Conservation (phyloP, 176 grass and related monocot species). For the Panicum miliaceum region DNA sequence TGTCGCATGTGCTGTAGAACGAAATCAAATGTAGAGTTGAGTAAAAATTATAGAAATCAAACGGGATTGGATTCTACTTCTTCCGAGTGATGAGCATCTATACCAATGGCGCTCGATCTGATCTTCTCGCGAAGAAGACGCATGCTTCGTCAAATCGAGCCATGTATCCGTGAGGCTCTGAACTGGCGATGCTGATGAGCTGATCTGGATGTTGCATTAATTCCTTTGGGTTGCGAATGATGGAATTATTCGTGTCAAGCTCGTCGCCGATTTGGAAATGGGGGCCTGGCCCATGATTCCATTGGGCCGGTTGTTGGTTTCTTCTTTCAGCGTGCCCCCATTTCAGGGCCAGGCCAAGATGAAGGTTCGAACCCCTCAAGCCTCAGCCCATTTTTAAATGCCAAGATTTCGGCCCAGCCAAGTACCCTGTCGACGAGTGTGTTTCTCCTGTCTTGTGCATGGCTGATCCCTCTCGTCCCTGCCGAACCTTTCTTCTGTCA, state of each 20-base stretch:
- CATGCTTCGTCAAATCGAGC: background rate
- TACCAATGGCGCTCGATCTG: background rate
- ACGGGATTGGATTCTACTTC: background rate
- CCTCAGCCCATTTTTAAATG: background rate
- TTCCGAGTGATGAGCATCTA: background rate
- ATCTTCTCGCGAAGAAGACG: background rate
- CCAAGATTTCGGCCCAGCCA: background rate
- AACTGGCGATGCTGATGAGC: too few species aligned
- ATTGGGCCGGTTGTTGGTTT: background rate
- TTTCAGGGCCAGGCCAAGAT: too few species aligned
- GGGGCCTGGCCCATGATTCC: background rate
- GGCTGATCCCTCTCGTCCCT: background rate
- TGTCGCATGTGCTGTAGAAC: background rate
- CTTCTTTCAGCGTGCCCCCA: background rate
- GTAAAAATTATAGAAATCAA: background rate
- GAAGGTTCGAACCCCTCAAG: too few species aligned
- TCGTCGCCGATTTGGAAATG: background rate
- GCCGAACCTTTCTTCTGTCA: background rate
- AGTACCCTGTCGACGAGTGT: background rate
- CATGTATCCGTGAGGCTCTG: too few species aligned
- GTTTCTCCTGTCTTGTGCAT: background rate
- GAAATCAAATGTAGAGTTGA: background rate
- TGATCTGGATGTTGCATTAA: too few species aligned
- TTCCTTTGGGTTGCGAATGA: too few species aligned
- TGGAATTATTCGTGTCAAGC: too few species aligned